phyloP scores from a whole-genome alignment of 345 rosid genomes.

The Conringia planisiliqua region DNA sequence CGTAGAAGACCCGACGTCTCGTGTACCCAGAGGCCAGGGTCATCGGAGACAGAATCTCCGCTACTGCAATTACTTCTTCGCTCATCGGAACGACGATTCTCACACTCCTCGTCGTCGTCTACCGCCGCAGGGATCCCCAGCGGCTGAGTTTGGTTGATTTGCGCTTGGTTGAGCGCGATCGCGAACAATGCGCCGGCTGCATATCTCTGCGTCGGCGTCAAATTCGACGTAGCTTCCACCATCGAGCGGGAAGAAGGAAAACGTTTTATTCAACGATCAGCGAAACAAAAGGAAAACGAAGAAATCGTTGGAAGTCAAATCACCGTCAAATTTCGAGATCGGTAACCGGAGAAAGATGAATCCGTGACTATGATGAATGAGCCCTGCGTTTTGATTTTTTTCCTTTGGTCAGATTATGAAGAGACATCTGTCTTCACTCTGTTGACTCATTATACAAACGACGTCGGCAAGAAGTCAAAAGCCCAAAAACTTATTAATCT shows the following conservation, averaged over 20 bases:
- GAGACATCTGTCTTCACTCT: constrained; percentile 20
- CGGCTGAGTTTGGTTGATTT: constrained; percentile 74
- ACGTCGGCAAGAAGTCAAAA: background rate
- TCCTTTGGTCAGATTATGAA: background rate
- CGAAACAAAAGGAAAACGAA: background rate
- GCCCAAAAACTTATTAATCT: background rate
- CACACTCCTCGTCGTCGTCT: constrained; percentile 24
- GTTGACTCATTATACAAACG: background rate
- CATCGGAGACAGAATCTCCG: constrained; percentile 74
- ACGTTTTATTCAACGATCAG: background rate
- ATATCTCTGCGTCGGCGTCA: constrained; percentile 70
- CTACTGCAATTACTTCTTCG: constrained; percentile 53
- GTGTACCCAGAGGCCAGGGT: constrained; percentile 83
- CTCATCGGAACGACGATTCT: constrained; percentile 31
- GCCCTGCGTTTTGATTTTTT: constrained; percentile 6
- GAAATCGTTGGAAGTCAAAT: constrained; percentile 7
- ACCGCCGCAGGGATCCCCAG: constrained; percentile 41
- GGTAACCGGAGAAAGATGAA: background rate
- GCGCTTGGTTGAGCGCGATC: constrained; percentile 82
- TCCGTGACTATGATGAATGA: background rate
- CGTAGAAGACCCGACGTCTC: constrained; percentile 72
- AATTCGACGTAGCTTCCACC: constrained; percentile 39
- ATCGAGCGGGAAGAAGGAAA: background rate
- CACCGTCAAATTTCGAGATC: constrained; percentile 30
- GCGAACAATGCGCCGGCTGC: constrained; percentile 80